Evolutionary conservation across 371 early-diverging fungal genomes (phyloP).

Genomic region (Actinomortierella ambigua): DNA sequence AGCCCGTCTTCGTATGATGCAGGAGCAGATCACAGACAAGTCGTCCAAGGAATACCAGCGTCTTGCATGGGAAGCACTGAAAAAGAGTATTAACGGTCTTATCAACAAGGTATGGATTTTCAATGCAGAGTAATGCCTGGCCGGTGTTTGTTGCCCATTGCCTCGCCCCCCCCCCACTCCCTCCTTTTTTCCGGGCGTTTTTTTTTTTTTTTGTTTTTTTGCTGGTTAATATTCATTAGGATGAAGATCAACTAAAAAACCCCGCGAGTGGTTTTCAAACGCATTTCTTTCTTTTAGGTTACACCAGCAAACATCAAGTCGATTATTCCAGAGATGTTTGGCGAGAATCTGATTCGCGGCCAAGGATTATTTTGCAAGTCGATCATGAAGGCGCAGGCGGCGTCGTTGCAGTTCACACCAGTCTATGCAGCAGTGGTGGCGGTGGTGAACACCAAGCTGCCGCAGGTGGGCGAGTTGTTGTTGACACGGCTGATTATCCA

Average conservation of each 20-base stretch:
- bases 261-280: no score
- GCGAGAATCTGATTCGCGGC: constrained; percentile 92
- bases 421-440: constrained; percentile 91
- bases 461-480: constrained; percentile 90
- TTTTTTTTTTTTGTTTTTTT: no score
- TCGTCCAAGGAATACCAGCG: constrained; percentile 81
- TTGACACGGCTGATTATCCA: constrained; percentile 85
- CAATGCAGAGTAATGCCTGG: not conserved
- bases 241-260: no score
- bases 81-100: constrained; percentile 93
- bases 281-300: constrained; percentile 48
- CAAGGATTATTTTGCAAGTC: constrained; percentile 89
- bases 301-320: constrained; percentile 91
- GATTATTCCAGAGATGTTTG: constrained; percentile 89
- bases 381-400: constrained; percentile 92
- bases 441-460: constrained; percentile 93
- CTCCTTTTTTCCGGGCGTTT: no score
- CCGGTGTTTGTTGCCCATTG: no score
- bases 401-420: constrained; percentile 89
- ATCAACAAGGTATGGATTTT: constrained; percentile 80
- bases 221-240: no score
- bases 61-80: constrained; percentile 93
- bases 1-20: constrained; percentile 82
- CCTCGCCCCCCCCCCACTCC: no score
- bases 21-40: constrained; percentile 80